Evolutionary conservation across 352 stramenopile genomes (phyloP).

Genomic region (Halophytophthora batemanensis): DNA sequence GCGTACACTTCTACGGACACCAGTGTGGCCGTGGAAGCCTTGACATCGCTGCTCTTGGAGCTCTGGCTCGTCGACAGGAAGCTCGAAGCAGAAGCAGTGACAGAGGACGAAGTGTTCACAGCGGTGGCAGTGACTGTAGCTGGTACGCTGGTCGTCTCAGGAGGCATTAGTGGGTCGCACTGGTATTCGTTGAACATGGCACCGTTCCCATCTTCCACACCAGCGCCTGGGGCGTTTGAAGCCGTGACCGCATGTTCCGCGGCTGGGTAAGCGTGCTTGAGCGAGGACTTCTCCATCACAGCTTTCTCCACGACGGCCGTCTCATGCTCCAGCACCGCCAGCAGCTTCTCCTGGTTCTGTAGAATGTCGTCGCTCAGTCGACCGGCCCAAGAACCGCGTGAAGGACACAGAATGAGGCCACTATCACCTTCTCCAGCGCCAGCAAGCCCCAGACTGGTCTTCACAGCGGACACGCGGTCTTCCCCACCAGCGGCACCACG

Average conservation of each 20-base stretch:
- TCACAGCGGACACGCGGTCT: not conserved
- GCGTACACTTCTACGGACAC: constrained; percentile 31
- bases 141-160: constrained; percentile 18
- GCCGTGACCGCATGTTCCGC: constrained; percentile 26
- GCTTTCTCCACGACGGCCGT: constrained; percentile 72
- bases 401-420: constrained; percentile 15
- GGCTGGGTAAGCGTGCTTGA: constrained; percentile 62
- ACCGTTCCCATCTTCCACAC: constrained; percentile 11
- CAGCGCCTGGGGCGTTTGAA: constrained; percentile 5
- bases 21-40: not conserved
- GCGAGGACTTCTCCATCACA: constrained; percentile 76
- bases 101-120: constrained; percentile 12
- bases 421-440: constrained; percentile 7
- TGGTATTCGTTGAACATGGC: constrained; percentile 62
- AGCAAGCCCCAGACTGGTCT: constrained; percentile 1
- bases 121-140: no score
- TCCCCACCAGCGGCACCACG: not conserved
- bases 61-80: constrained; percentile 1
- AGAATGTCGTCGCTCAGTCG: constrained; percentile 77
- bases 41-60: constrained; percentile 1
- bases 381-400: constrained; percentile 42
- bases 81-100: constrained; percentile 1
- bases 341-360: constrained; percentile 77
- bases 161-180: constrained; percentile 54
- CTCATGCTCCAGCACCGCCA: constrained; percentile 75